A percentile compares a stretch with the other conserved stretches of the same genome.
These are phyloP conservation scores for Magnusiomyces suaveolens DNA, from an alignment of 1,139 yeast species.

Conservation along the genomic window DNA sequence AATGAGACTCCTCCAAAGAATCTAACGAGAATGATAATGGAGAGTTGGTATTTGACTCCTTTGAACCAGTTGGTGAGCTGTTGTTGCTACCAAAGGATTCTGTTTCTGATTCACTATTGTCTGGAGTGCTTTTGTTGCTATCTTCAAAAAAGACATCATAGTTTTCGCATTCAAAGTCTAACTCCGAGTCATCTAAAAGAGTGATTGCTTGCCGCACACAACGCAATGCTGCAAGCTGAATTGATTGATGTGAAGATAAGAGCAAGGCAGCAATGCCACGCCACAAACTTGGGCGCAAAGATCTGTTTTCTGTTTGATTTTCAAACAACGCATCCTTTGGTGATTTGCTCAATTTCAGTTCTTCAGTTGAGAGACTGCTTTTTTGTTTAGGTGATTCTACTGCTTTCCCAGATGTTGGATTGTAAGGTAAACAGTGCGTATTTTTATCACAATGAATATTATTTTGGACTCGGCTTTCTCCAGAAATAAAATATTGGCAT, in stretches of 20 bases:
- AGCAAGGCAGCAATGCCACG: conserved; percentile 27
- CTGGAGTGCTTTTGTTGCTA: too few relatives aligned
- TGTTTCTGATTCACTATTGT: neutral
- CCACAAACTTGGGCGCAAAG: conserved; percentile 12
- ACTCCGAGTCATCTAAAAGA: conserved; percentile 29
- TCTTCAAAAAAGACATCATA: conserved; percentile 30
- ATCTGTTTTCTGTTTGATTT: neutral
- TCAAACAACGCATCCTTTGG: too few relatives aligned
- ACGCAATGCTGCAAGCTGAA: conserved; percentile 49
- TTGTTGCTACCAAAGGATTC: neutral
- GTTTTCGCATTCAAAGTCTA: neutral
- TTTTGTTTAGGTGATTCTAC: neutral
- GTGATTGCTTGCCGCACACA: conserved; percentile 30
- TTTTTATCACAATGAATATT: too few relatives aligned
- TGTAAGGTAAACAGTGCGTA: too few relatives aligned
- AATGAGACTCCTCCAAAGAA: conserved; percentile 24
- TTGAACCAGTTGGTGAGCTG: neutral
- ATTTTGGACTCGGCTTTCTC: too few relatives aligned
- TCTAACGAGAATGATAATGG: conserved; percentile 2
- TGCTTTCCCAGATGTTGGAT: too few relatives aligned
- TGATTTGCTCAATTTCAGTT: too few relatives aligned
- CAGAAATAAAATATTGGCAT: conserved; percentile 54
- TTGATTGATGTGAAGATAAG: conserved; percentile 30
- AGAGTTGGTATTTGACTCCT: conserved; percentile 38
- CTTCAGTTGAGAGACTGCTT: neutral